Base-by-base conservation (phyloP, 441 rosid species). In the Cnidoscolus chayamansa region DNA sequence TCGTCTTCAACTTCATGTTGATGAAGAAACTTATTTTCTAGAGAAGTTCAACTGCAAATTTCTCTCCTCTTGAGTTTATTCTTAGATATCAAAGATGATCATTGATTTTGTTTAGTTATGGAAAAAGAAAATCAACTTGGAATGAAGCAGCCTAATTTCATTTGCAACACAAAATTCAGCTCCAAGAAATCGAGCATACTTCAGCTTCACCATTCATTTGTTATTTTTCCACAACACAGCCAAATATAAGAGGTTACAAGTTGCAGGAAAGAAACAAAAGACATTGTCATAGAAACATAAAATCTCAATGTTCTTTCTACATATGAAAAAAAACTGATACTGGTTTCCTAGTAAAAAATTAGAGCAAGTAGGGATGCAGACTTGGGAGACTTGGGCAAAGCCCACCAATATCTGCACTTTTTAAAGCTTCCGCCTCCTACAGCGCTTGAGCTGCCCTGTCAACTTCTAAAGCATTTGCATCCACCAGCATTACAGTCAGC, bases 351-450 rank as follows among this genome's bases (percentile, higher is more conserved):
- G 48, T 53, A 37, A 25, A 13, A 55, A 47, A 35, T 72, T 55
- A 74, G 25, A 49, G 25, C 25, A 25, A 25, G 25, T 25, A 25
- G 25, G 25, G 4, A 35, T 0, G 40, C 40, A 35, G 40, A 35
- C 40, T 35, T 35, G 40, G 40, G 40, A 17, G 73, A 70, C 65
- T 67, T 81, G 19, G 75, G 37, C 45, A 65, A 47, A 66, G 59
- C 70, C 60, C 32, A 55, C 64, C 65, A 8, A n/a, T 15, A 60
- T 64, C 78, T 19, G 59, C 60, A 51, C 37, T 12, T 31, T 70
- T 65, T 66, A 76, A 60, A 60, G 63, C 58, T 76, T 72, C 76
- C 25, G 65, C 81, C 70, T 81, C 79, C 76, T 56, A 72, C 54
- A 76, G 73, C 59, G 55, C 73, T 57, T 58, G 76, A 65, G 35